These are phyloP conservation scores for Tricholoma matsutake DNA, from an alignment of 768 basidiomycete genomes.

Conservation along the genomic window DNA sequence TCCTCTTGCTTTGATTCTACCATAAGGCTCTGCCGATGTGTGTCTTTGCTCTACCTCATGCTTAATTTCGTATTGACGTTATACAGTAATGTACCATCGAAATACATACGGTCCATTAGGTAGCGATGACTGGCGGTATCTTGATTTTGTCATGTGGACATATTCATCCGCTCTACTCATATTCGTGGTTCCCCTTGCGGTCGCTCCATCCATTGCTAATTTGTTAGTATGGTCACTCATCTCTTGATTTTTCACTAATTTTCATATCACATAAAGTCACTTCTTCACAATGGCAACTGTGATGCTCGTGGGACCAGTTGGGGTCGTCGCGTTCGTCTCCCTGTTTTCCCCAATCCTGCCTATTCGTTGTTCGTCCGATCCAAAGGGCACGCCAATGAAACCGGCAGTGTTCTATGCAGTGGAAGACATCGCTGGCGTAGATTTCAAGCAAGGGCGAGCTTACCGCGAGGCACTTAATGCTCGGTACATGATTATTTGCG, in stretches of 20 bases:
- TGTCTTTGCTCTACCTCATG: not conserved
- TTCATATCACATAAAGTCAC: slow-evolving; percentile 13
- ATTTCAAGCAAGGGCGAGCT: slow-evolving; percentile 25
- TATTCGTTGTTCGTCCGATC: slow-evolving; percentile 28
- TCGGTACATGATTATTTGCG: slow-evolving; percentile 19
- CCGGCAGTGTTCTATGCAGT: slow-evolving; percentile 29
- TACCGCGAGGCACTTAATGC: slow-evolving; percentile 17
- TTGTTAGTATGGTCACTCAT: slow-evolving; percentile 15
- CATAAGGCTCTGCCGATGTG: slow-evolving; percentile 27
- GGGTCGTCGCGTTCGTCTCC: slow-evolving; percentile 25
- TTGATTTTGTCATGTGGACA: slow-evolving; percentile 33
- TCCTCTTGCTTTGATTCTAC: slow-evolving; percentile 32
- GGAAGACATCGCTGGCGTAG: slow-evolving; percentile 30
- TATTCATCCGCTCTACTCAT: slow-evolving; percentile 26
- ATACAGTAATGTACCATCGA: slow-evolving; percentile 20
- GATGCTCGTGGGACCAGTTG: slow-evolving; percentile 29
- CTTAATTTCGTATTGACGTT: not conserved
- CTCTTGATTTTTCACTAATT: not conserved
- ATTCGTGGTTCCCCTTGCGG: slow-evolving; percentile 27
- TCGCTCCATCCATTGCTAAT: slow-evolving; percentile 24
- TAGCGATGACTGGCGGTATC: slow-evolving; percentile 27
- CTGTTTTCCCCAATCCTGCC: slow-evolving; percentile 23
- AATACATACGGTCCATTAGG: slow-evolving; percentile 25
- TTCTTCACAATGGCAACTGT: slow-evolving; percentile 32
- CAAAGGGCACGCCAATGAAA: slow-evolving; percentile 26